Base-by-base conservation (phyloP, 2,329 filamentous ascomycete species). In the Trichoderma sp. region DNA sequence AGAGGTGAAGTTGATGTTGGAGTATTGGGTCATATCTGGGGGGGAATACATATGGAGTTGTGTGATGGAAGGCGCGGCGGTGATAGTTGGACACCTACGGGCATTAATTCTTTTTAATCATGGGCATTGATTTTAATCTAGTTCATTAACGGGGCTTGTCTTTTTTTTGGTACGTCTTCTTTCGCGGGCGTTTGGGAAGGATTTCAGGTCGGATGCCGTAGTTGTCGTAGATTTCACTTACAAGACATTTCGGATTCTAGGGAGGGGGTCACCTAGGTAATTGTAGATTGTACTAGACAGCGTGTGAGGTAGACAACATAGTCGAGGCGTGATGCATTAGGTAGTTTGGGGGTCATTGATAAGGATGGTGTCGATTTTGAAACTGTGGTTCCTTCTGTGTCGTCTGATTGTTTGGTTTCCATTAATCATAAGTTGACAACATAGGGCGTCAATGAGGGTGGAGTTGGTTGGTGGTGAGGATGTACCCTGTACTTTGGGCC, bases 1-100 rank as follows among this genome's bases (percentile, higher is more conserved):
- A 75, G 73, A n/a, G 64, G 62, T 65, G 63, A 68, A 26, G n/a
- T 20, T 20, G 26, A 34, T 61, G 36, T 26, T 13, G 65, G 65
- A 47, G 26, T n/a, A 26, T 68, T 20, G 13, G 5, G 13, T 8
- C 32, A 15, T 20, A 36, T n/a, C 30, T n/a, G 23, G 64, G 32
- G 50, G 23, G 15, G 17, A 61, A 9, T 20, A n/a, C n/a, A n/a
- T n/a, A 36, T 13, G 66, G 66, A 34, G 28, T 68, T 61, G 20
- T 34, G 57, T 13, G 57, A 59, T 34, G 57, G 30, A 59, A 12
- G 17, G 9, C 36, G 17, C 30, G 23, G 55, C 12, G 34, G 53
- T 26, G 15, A 32, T 32, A 47, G 8, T 20, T 30, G 9, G 65
- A 26, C 36, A 68, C 26, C 9, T 23, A 4, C 50, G 4, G 4